phyloP scores from a whole-genome alignment of 257 asterid species.

The Solanum sparsipilum region DNA sequence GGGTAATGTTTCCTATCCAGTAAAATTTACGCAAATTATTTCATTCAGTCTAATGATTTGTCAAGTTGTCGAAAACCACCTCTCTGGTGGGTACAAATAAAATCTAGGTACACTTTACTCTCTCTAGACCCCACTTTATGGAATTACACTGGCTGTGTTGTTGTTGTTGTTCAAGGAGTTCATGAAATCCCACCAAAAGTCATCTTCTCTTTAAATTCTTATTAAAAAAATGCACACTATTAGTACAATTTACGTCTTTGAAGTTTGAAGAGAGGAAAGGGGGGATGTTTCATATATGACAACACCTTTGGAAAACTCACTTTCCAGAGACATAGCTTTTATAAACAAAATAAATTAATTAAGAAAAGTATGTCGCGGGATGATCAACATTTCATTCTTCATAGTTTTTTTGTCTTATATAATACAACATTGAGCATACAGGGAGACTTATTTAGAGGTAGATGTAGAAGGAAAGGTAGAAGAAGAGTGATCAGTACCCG shows the following conservation, averaged over 20 bases:
- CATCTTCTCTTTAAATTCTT: neutral
- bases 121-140: no score
- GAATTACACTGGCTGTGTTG: no score
- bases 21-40: neutral
- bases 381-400: neutral
- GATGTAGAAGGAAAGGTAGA: slow-evolving; percentile 2
- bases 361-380: neutral
- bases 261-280: neutral
- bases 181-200: neutral
- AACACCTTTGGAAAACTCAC: neutral
- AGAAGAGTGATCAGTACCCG: neutral
- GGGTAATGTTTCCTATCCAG: neutral
- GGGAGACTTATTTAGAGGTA: neutral
- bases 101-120: no score
- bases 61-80: neutral
- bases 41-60: neutral
- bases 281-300: neutral
- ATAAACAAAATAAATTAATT: neutral
- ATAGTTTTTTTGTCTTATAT: neutral
- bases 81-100: no score
- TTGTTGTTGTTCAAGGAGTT: neutral
- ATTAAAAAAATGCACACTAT: neutral
- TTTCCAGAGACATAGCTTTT: neutral
- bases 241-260: neutral
- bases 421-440: neutral